These are phyloP conservation scores for Hypoxylon crocopeplum DNA, from an alignment of 495 filamentous ascomycete genomes.

Conservation along the genomic window DNA sequence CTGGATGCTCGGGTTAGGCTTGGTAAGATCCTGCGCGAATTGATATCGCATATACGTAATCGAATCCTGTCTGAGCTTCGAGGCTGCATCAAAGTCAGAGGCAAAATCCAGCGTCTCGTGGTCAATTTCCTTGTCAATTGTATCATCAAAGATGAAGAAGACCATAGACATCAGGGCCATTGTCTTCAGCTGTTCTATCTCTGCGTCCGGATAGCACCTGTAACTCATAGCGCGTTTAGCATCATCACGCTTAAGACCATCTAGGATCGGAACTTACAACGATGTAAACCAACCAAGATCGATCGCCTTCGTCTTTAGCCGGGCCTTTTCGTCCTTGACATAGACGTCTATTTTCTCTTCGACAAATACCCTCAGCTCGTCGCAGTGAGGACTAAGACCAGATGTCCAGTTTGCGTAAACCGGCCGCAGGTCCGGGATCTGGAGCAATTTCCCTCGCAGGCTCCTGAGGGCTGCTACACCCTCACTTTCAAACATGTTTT, in stretches of 20 bases:
- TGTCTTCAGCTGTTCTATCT: constrained; percentile 4
- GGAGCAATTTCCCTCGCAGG: constrained; percentile 1
- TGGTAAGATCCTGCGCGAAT: background rate
- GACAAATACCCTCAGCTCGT: constrained; percentile 3
- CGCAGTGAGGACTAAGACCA: constrained; percentile 5
- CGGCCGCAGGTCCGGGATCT: constrained; percentile 5
- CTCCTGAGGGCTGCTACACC: constrained; percentile 2
- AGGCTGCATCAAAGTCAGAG: constrained; percentile 7
- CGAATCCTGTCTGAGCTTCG: constrained; percentile 11
- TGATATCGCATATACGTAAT: constrained; percentile 5
- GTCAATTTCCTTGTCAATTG: constrained; percentile 14
- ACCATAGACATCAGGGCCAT: constrained; percentile 12
- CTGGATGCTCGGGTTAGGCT: background rate
- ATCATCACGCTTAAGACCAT: background rate
- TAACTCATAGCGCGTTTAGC: background rate
- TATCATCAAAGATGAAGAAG: constrained; percentile 14
- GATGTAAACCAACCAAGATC: constrained; percentile 13
- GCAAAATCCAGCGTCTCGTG: constrained; percentile 2
- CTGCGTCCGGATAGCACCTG: constrained; percentile 4
- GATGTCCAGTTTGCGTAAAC: constrained; percentile 2
- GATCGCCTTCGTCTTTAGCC: constrained; percentile 10
- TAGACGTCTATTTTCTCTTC: constrained; percentile 6
- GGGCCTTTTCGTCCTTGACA: constrained; percentile 1
- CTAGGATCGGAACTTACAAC: background rate
- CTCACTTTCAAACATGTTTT: background rate